Evolutionary conservation across 1,284 basidiomycete genomes (phyloP).

Genomic region (Fomitopsis pinicola): DNA sequence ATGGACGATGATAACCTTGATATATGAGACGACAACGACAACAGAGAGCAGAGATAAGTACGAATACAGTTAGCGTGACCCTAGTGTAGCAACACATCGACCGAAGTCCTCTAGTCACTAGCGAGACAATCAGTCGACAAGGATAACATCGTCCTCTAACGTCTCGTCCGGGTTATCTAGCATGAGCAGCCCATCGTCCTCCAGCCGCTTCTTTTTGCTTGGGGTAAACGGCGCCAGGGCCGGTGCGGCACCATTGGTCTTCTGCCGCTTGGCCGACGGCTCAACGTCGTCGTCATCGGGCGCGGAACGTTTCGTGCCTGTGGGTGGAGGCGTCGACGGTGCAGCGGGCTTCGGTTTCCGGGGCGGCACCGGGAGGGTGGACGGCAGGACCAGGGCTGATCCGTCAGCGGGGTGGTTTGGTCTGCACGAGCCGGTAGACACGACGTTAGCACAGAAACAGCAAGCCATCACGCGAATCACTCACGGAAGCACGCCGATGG

Average conservation of each 20-base stretch:
- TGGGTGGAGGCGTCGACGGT: conserved; percentile 35
- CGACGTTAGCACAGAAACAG: conserved; percentile 7
- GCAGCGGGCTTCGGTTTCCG: conserved; percentile 38
- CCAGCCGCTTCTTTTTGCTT: conserved; percentile 58
- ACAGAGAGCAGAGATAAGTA: conserved; percentile 3
- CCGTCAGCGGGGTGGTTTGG: conserved; percentile 47
- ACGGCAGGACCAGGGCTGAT: conserved; percentile 55
- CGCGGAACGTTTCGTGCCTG: conserved; percentile 51
- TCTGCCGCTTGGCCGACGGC: conserved; percentile 51
- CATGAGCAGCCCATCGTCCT: conserved; percentile 69
- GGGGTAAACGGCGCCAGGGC: conserved; percentile 37
- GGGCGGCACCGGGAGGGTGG: conserved; percentile 53
- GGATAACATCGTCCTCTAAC: conserved; percentile 48
- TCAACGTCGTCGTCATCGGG: conserved; percentile 50
- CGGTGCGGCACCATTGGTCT: conserved; percentile 18
- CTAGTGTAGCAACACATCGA: not conserved
- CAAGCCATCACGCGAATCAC: conserved; percentile 29
- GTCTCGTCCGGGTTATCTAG: conserved; percentile 55
- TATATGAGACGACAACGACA: not conserved
- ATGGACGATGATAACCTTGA: not conserved
- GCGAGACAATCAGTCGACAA: conserved; percentile 23
- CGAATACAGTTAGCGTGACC: not conserved
- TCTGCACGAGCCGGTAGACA: conserved; percentile 26
- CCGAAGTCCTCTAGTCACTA: not conserved
- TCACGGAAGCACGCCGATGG: conserved; percentile 66